A percentile compares a stretch with the other conserved stretches of the same genome.
Evolutionary conservation across 306 rosid genomes (phyloP).

Genomic region (Malus asiatica): DNA sequence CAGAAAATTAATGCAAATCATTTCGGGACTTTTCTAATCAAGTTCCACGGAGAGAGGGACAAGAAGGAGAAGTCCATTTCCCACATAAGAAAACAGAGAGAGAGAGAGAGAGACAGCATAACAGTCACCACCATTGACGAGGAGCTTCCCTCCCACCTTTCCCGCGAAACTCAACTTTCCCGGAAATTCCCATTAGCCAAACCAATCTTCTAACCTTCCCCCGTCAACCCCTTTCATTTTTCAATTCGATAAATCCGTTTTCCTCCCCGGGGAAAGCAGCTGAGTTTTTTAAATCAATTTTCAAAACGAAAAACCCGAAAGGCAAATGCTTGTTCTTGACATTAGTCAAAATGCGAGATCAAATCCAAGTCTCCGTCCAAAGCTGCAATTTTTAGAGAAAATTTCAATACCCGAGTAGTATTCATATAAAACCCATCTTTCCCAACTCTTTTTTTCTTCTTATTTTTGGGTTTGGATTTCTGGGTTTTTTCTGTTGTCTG

Average conservation of each 20-base stretch:
- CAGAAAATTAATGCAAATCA: not conserved
- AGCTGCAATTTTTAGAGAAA: constrained; percentile 1
- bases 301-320: not conserved
- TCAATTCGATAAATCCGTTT: not conserved
- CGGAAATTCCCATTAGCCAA: not conserved
- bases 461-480: constrained; percentile 20
- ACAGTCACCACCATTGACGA: constrained; percentile 43
- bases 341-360: constrained; percentile 53
- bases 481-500: not conserved
- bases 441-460: constrained; percentile 9
- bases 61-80: constrained; percentile 1
- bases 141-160: constrained; percentile 37
- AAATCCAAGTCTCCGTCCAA: constrained; percentile 24
- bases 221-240: not conserved
- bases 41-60: constrained; percentile 24
- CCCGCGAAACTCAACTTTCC: constrained; percentile 40
- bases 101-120: not conserved
- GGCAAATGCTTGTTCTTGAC: constrained; percentile 40
- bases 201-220: not conserved
- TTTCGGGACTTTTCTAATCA: not conserved
- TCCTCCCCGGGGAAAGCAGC: constrained; percentile 7
- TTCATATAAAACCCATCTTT: constrained; percentile 18
- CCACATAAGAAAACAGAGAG: not conserved
- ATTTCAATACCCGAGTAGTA: constrained; percentile 9
- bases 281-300: constrained; percentile 2